A percentile compares a stretch with the other conserved stretches of the same genome.
Evolutionary conservation across 2,329 filamentous ascomycete species (phyloP).

Genomic region (Cladosporium sp.): DNA sequence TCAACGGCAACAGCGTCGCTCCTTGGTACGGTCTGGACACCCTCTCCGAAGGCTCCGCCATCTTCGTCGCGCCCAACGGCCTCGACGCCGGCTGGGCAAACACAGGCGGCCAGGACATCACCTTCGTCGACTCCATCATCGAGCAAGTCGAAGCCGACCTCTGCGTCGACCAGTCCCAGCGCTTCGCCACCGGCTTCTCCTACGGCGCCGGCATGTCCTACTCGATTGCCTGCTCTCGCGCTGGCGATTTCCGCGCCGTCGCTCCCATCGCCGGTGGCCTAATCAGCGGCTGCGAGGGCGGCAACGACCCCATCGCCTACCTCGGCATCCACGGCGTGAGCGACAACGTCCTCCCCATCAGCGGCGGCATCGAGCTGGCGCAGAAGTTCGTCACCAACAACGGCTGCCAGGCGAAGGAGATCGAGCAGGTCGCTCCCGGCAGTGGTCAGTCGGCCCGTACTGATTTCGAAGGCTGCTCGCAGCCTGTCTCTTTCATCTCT

Average conservation of each 20-base stretch:
- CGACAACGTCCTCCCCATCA: conserved; percentile 9
- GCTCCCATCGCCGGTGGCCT: conserved; percentile 1
- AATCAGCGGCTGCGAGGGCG: not conserved
- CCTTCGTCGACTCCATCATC: conserved; percentile 11
- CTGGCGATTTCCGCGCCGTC: conserved; percentile 1
- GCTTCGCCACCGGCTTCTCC: not conserved
- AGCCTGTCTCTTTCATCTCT: conserved; percentile 11
- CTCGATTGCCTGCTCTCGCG: conserved; percentile 19
- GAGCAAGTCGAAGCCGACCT: conserved; percentile 12
- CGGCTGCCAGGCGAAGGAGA: conserved; percentile 7
- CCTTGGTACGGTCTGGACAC: conserved; percentile 7
- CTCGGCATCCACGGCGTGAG: conserved; percentile 12
- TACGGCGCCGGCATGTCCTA: conserved; percentile 10
- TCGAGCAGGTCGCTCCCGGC: conserved; percentile 1
- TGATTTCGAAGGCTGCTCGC: conserved; percentile 6
- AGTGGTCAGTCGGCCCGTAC: not conserved
- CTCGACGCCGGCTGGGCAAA: conserved; percentile 10
- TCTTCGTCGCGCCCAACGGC: conserved; percentile 9
- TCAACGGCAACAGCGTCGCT: conserved; percentile 9
- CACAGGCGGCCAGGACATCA: not conserved
- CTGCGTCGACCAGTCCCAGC: conserved; percentile 4
- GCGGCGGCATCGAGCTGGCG: conserved; percentile 4
- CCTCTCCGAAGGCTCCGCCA: conserved; percentile 9
- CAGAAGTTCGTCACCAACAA: conserved; percentile 10
- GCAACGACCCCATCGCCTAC: conserved; percentile 10